Evolutionary conservation across 345 rosid species (phyloP).

Genomic region (Euclidium syriacum): DNA sequence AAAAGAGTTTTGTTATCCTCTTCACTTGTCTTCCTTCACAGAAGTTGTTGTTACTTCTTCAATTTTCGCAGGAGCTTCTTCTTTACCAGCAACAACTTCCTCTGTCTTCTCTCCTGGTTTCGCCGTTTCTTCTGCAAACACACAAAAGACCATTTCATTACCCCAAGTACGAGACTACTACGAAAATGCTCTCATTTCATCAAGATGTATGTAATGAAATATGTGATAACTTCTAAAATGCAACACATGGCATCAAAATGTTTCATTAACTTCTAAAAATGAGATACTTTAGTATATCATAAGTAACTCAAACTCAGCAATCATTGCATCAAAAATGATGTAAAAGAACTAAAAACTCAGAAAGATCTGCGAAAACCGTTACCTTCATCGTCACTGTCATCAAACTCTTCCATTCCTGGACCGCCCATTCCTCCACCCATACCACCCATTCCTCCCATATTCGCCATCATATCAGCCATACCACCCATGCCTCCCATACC

Average conservation of each 20-base stretch:
- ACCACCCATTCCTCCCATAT: constrained; percentile 32
- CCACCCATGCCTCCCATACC: constrained; percentile 24
- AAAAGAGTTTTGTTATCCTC: too few relatives aligned
- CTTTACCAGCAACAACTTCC: neutral
- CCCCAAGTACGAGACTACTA: too few relatives aligned
- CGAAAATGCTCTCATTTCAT: neutral
- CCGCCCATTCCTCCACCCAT: too few relatives aligned
- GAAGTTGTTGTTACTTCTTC: constrained; percentile 14
- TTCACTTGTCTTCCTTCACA: constrained; percentile 28
- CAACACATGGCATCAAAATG: too few relatives aligned
- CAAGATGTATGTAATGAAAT: constrained; percentile 4
- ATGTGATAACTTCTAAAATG: too few relatives aligned
- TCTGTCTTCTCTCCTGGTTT: constrained; percentile 20
- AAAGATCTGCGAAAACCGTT: neutral
- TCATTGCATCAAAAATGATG: neutral
- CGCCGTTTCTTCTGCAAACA: constrained; percentile 17
- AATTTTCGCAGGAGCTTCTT: constrained; percentile 8
- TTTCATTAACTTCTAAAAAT: too few relatives aligned
- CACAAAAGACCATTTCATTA: neutral
- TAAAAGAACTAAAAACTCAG: neutral
- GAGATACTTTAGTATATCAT: too few relatives aligned
- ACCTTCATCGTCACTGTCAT: constrained; percentile 94
- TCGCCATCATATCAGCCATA: too few relatives aligned
- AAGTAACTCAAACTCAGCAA: too few relatives aligned
- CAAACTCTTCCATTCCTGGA: constrained; percentile 69